Base-by-base conservation (phyloP, 306 rosid genomes). In the Fragaria ananassa region DNA sequence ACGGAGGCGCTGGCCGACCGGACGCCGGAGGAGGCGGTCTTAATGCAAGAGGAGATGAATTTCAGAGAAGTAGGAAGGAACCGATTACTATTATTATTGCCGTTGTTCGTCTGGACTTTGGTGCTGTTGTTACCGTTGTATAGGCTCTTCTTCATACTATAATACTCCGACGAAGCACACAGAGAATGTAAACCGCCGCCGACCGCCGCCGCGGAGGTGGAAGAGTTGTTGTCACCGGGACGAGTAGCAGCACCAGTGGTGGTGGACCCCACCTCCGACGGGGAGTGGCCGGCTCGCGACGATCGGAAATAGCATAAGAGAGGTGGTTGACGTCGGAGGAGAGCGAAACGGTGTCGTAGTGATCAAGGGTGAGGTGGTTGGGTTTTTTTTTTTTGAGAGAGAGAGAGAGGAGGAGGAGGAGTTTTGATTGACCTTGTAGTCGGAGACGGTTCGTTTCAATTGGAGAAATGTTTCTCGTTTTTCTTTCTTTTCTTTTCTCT, bases 21-120 rank as follows among this genome's bases (percentile, higher is more conserved):
- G 49, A 90, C 95, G 46, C 97, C 97, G 60, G 97, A 87, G 60
- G 98, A 92, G 65, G 98, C 98, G 35, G 93, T 92, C 79, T 88
- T 94, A 75, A 94, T 84, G 81, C 96, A 94, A 66, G 96, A 92
- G 6, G 98, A 94, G 4, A 94, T 90, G 77, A 94, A 94, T 86
- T 87, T 94, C 81, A 94, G 72, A 71, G 98, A 94, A 87, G 84
- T 87, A 12, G 98, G 97, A 62, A 94, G 78, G 47, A 91, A 91
- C 57, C 97, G 91, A 78, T 91, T 77, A 54, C 80, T 74, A 37
- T 72, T 77, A 49, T 81, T 75, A 78, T 13, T 14, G 21, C 19
- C 62, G 69, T 42, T 42, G 62, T 44, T 74, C 11, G 44, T 60
- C 57, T 18, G 70, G 19, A 74, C 58, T 53, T 61, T 93, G 80